Conservation (phyloP, 2,329 filamentous ascomycete species). For the Aspergillus latus region DNA sequence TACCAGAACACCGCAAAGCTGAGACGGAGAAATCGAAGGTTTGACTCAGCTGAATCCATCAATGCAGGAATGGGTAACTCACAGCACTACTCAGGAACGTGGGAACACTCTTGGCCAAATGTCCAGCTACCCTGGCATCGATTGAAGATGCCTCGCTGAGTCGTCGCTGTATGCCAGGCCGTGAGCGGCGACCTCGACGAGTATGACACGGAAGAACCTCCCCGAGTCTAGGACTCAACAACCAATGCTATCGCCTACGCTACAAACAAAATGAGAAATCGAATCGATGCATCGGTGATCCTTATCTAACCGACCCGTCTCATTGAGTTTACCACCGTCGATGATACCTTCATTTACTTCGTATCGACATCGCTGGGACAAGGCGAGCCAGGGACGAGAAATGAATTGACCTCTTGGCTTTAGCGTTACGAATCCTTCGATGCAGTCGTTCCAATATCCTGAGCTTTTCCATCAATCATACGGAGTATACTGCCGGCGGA, state of each 20-base stretch:
- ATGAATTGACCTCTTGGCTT: conserved; percentile 1
- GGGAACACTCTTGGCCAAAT: neutral
- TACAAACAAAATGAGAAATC: neutral
- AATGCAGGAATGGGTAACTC: too few species aligned
- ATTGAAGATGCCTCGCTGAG: neutral
- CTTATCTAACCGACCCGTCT: neutral
- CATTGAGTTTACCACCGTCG: neutral
- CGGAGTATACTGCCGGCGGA: neutral
- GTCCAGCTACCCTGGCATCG: neutral
- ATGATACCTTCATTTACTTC: neutral
- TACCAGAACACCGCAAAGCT: neutral
- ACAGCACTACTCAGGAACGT: too few species aligned
- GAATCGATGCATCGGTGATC: neutral
- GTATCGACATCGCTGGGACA: neutral
- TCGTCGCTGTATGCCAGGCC: neutral
- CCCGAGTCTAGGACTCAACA: neutral
- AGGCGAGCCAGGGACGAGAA: neutral
- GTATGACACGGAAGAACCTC: neutral
- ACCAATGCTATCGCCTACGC: neutral
- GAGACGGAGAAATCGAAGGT: neutral
- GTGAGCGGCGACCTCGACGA: neutral
- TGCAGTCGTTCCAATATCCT: neutral
- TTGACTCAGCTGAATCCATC: neutral
- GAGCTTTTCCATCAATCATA: conserved; percentile 2
- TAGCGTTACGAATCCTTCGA: neutral